These are phyloP conservation scores for Cladorrhinum sp. DNA, from an alignment of 2,329 filamentous ascomycete species.

Conservation along the genomic window DNA sequence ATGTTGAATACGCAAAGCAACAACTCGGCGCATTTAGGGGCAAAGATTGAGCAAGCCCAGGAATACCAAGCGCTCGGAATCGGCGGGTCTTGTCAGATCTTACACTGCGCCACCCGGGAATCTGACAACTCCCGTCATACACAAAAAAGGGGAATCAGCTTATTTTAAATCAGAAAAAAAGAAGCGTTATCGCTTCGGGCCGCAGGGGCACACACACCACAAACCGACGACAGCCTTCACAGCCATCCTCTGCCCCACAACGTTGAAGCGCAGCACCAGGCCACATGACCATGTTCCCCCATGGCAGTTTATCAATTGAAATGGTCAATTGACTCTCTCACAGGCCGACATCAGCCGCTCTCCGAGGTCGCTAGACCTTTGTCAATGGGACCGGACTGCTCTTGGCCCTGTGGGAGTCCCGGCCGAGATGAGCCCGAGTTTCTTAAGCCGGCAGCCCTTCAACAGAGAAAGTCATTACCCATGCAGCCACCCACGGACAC, in stretches of 20 bases:
- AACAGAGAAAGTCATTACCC: background rate
- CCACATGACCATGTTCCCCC: conserved; percentile 8
- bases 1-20: conserved; percentile 62
- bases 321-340: conserved; percentile 2
- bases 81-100: background rate
- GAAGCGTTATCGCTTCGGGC: background rate
- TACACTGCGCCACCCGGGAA: background rate
- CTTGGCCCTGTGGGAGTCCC: background rate
- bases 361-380: conserved; percentile 2
- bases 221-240: background rate
- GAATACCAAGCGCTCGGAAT: background rate
- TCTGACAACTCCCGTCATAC: background rate
- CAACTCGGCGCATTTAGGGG: conserved; percentile 11
- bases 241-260: background rate
- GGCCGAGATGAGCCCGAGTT: background rate
- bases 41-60: background rate
- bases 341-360: conserved; percentile 24
- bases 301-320: background rate
- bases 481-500: background rate
- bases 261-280: background rate
- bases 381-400: background rate
- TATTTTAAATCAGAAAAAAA: background rate
- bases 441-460: conserved; percentile 1
- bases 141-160: background rate
- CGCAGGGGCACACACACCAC: background rate